phyloP scores from a whole-genome alignment of 2,329 filamentous ascomycete species.

The Cordyceps tenuipes region DNA sequence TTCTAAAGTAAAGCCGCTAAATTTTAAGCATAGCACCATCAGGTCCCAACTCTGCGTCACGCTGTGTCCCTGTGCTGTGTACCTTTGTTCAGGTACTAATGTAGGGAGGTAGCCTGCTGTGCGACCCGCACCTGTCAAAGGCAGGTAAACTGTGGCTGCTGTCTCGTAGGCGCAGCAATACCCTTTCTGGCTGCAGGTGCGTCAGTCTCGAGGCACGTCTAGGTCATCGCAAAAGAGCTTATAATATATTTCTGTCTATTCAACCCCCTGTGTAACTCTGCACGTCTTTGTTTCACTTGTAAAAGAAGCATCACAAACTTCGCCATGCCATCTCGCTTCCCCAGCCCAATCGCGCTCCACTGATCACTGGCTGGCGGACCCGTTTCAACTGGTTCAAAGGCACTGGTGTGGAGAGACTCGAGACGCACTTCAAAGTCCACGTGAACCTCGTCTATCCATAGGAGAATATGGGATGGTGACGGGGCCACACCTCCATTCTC shows the following conservation, averaged over 20 bases:
- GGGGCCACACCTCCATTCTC: conserved; percentile 6
- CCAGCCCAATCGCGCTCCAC: neutral
- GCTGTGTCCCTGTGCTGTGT: neutral
- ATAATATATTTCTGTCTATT: neutral
- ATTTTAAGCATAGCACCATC: neutral
- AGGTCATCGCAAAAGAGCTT: neutral
- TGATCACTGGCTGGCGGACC: neutral
- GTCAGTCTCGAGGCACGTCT: neutral
- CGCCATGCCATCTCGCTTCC: neutral
- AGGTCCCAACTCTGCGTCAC: neutral
- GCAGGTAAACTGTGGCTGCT: neutral
- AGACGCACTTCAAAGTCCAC: conserved; percentile 5
- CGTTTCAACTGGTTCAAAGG: neutral
- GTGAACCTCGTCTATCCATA: conserved; percentile 7
- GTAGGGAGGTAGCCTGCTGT: neutral
- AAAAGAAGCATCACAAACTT: neutral
- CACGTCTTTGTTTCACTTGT: neutral
- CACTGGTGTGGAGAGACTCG: conserved; percentile 7
- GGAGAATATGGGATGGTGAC: neutral
- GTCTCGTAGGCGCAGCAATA: neutral
- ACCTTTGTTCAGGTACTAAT: neutral
- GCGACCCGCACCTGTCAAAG: conserved; percentile 2
- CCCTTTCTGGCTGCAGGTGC: neutral
- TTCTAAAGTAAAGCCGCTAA: neutral
- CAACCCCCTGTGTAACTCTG: neutral